Conservation (phyloP, 352 stramenopile genomes). For the Blastocystis sp. region DNA sequence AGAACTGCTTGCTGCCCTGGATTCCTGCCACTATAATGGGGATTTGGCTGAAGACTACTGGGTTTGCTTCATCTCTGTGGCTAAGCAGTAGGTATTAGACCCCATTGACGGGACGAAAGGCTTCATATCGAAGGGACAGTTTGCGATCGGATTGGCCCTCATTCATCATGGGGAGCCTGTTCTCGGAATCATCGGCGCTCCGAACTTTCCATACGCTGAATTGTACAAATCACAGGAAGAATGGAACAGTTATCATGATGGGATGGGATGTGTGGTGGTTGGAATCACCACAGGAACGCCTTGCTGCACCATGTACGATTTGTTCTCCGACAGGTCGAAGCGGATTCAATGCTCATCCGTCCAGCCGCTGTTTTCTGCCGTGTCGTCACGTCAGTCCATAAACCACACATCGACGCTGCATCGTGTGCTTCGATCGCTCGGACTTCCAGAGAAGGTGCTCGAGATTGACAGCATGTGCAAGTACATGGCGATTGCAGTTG, state of each 20-base stretch:
- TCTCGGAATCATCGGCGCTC: conserved; percentile 54
- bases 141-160: conserved; percentile 61
- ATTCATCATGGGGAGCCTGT: conserved; percentile 15
- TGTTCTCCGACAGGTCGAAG: neutral
- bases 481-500: conserved; percentile 36
- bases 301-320: neutral
- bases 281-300: neutral
- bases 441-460: conserved; percentile 1
- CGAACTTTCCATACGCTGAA: conserved; percentile 39
- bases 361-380: neutral
- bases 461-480: conserved; percentile 69
- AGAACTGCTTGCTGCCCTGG: conserved; percentile 2
- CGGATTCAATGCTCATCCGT: neutral
- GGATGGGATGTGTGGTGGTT: neutral
- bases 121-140: conserved; percentile 67
- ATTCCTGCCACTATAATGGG: conserved; percentile 37
- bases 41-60: conserved; percentile 46
- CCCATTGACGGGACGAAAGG: conserved; percentile 70
- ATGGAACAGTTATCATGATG: neutral
- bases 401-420: conserved; percentile 16
- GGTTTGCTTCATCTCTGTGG: neutral
- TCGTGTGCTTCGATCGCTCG: neutral
- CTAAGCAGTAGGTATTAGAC: conserved; percentile 64
- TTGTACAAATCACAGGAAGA: neutral
- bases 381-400: neutral